Evolutionary conservation across 2,329 filamentous ascomycete species (phyloP).

Genomic region (Immersiporthe knoxdaviesiana): DNA sequence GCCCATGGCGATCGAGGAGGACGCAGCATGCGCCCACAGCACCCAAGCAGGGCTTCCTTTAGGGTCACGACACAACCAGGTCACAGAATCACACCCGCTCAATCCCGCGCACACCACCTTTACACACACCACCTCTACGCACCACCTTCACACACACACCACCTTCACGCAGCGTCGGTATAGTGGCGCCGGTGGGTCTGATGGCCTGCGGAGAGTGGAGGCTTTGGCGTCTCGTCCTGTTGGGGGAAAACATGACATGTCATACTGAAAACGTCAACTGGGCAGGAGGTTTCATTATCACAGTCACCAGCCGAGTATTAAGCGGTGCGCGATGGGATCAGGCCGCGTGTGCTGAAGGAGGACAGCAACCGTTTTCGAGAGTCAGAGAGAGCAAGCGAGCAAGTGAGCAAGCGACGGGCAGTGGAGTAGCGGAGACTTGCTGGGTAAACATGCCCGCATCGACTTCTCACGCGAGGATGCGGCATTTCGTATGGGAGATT

Average conservation of each 20-base stretch:
- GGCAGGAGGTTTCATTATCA: not conserved
- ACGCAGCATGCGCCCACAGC: too few relatives aligned
- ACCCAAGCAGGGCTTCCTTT: not conserved
- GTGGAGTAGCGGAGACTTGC: not conserved
- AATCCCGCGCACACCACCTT: too few relatives aligned
- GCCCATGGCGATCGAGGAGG: not conserved
- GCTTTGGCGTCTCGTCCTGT: not conserved
- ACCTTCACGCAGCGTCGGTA: not conserved
- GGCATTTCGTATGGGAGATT: not conserved
- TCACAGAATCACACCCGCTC: too few relatives aligned
- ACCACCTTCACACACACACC: not conserved
- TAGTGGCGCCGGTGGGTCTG: not conserved
- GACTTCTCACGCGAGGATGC: not conserved
- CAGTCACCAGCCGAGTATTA: too few relatives aligned
- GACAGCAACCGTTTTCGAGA: not conserved
- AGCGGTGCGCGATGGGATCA: too few relatives aligned
- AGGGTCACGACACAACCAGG: not conserved
- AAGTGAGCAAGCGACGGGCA: too few relatives aligned
- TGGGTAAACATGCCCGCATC: not conserved
- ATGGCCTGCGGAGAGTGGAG: not conserved
- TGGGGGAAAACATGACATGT: not conserved
- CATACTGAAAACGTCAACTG: not conserved
- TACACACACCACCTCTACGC: not conserved
- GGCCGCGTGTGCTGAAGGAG: not conserved
- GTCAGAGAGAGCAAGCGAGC: too few relatives aligned